A percentile compares a stretch with the other conserved stretches of the same genome.
Conservation (phyloP, 257 asterid genomes). For the Petunia secreta region DNA sequence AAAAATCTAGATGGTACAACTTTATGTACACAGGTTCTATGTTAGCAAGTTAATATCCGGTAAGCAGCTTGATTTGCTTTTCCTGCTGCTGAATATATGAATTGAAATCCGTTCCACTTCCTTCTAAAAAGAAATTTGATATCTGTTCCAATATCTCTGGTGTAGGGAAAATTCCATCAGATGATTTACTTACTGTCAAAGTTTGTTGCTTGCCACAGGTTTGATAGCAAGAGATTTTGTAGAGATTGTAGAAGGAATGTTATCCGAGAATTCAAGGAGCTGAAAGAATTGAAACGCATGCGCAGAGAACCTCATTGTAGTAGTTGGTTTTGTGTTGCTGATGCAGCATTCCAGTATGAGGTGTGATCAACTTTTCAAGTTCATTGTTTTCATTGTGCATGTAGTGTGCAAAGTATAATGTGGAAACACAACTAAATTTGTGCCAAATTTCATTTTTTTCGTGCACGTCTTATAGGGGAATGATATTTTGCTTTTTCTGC, state of each 20-base stretch:
- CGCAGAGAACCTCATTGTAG: slow-evolving; percentile 87
- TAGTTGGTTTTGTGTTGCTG: slow-evolving; percentile 94
- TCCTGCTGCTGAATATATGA: not conserved
- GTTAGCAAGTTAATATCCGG: slow-evolving; percentile 17
- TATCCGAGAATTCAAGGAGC: slow-evolving; percentile 94
- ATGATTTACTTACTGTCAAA: not conserved
- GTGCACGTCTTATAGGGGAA: not conserved
- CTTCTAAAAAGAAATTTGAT: not conserved
- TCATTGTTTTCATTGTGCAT: slow-evolving; percentile 15
- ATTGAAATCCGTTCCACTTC: not conserved
- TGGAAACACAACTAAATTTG: not conserved
- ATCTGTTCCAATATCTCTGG: not conserved
- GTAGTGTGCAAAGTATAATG: slow-evolving; percentile 18
- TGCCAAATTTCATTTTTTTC: not conserved
- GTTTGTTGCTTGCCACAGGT: slow-evolving; percentile 56
- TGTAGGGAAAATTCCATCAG: not conserved
- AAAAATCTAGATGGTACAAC: not conserved
- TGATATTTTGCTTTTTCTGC: not conserved
- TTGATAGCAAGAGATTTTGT: slow-evolving; percentile 96
- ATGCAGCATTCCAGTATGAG: slow-evolving; percentile 93
- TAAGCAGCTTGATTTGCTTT: slow-evolving; percentile 16
- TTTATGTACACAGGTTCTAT: not conserved
- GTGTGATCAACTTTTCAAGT: slow-evolving; percentile 40
- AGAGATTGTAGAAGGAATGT: slow-evolving; percentile 99
- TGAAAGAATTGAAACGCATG: slow-evolving; percentile 90